Evolutionary conservation across 345 rosid species (phyloP).

Genomic region (Acer saccharum): DNA sequence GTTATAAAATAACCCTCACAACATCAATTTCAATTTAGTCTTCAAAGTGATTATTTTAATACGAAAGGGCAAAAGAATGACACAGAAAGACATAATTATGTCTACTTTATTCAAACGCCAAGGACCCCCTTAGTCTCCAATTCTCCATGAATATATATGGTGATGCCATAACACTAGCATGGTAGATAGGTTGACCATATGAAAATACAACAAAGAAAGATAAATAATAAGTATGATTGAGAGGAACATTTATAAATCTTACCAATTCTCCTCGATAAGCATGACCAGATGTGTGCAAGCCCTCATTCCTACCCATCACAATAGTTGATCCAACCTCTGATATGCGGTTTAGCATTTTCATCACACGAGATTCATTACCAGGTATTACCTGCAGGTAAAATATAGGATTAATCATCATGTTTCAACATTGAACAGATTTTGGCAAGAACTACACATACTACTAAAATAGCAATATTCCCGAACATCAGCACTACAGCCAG

Average conservation of each 20-base stretch:
- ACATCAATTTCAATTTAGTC: no score
- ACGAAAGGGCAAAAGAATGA: no score
- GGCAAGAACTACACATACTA: conserved; percentile 4
- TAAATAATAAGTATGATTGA: neutral
- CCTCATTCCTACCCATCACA: conserved; percentile 84
- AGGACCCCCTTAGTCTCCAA: no score
- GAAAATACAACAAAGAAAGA: neutral
- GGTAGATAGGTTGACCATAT: neutral
- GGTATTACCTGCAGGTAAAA: conserved; percentile 79
- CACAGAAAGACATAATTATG: no score
- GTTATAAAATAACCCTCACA: no score
- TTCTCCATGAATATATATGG: no score
- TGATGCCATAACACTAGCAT: neutral
- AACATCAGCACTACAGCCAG: neutral
- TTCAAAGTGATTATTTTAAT: no score
- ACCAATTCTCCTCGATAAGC: conserved; percentile 98
- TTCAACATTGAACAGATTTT: conserved; percentile 9
- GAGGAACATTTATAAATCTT: conserved; percentile 23
- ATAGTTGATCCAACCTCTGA: conserved; percentile 89
- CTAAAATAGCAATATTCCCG: neutral
- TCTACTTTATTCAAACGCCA: no score
- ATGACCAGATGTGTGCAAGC: conserved; percentile 97
- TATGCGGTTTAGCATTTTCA: conserved; percentile 97
- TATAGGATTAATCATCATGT: conserved; percentile 4
- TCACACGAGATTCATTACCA: conserved; percentile 95